A percentile compares a stretch with the other conserved stretches of the same genome.
These are phyloP conservation scores for Termitomyces sp. DNA, from an alignment of 768 basidiomycete species.

Conservation along the genomic window DNA sequence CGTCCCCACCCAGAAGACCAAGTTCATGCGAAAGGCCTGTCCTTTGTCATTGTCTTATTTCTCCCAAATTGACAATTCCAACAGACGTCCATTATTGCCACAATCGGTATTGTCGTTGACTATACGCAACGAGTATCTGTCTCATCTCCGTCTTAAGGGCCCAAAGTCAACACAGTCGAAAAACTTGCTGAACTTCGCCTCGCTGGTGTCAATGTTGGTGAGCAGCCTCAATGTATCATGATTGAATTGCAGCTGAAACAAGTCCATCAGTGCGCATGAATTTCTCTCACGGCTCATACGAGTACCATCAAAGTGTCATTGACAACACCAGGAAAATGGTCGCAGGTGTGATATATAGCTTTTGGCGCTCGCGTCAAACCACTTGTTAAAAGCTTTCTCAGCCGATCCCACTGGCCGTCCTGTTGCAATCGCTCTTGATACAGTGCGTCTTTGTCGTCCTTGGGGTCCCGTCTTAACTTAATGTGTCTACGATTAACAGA, in stretches of 20 bases:
- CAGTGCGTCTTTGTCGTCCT: constrained; percentile 45
- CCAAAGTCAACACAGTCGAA: constrained; percentile 91
- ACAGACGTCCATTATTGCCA: constrained; percentile 96
- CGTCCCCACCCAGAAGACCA: constrained; percentile 71
- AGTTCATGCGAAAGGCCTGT: constrained; percentile 85
- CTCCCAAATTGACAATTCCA: neutral
- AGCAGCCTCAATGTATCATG: constrained; percentile 23
- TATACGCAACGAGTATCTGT: neutral
- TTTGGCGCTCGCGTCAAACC: constrained; percentile 2
- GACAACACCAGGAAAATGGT: constrained; percentile 93
- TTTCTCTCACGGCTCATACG: constrained; percentile 98
- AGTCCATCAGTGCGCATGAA: constrained; percentile 89
- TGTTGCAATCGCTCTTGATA: constrained; percentile 96
- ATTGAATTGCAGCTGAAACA: neutral
- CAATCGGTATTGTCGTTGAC: constrained; percentile 66
- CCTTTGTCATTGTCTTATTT: neutral
- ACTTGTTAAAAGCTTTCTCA: constrained; percentile 18
- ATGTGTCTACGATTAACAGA: constrained; percentile 41
- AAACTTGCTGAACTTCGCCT: constrained; percentile 78
- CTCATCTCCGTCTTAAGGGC: constrained; percentile 45
- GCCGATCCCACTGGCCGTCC: constrained; percentile 79
- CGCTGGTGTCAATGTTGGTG: constrained; percentile 97
- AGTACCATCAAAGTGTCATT: constrained; percentile 98
- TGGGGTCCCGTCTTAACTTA: constrained; percentile 1
- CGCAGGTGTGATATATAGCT: constrained; percentile 43